phyloP scores from a whole-genome alignment of 176 grass and related monocot species.

The Bromus sterilis region DNA sequence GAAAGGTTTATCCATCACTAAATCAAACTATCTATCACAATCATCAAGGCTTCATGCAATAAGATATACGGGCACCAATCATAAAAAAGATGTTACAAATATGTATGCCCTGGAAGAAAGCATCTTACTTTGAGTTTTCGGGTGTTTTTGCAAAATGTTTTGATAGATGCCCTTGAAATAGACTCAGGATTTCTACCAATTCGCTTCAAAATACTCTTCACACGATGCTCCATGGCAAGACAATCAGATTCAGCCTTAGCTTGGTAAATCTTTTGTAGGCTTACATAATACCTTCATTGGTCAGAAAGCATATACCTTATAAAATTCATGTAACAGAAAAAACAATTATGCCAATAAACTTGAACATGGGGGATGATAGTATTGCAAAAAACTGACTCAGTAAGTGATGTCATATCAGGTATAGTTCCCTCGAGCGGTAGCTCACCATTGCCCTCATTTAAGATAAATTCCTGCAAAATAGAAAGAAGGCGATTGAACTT shows the following conservation, averaged over 20 bases:
- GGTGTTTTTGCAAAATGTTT: constrained; percentile 90
- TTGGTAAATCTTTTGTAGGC: constrained; percentile 94
- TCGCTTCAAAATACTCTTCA: constrained; percentile 65
- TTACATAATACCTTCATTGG: constrained; percentile 70
- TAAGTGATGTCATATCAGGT: constrained; percentile 98
- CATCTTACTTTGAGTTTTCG: constrained; percentile 75
- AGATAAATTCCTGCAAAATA: constrained; percentile 70
- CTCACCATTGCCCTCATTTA: constrained; percentile 75
- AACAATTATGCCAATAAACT: background rate
- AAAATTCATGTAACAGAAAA: background rate
- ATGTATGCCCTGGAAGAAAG: too few relatives aligned
- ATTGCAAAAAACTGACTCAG: constrained; percentile 52
- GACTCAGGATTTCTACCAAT: constrained; percentile 71
- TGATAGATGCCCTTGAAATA: constrained; percentile 76
- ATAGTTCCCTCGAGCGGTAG: constrained; percentile 91
- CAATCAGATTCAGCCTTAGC: constrained; percentile 83
- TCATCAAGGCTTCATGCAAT: background rate
- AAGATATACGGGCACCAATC: background rate
- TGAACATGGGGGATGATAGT: background rate
- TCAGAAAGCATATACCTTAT: background rate
- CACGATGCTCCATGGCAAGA: constrained; percentile 50
- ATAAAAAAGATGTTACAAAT: constrained; percentile 5
- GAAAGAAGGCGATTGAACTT: background rate
- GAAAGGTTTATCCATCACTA: background rate
- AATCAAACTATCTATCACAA: too few relatives aligned